phyloP scores from a whole-genome alignment of 1,284 basidiomycete genomes.

The Tylopilus sp. region DNA sequence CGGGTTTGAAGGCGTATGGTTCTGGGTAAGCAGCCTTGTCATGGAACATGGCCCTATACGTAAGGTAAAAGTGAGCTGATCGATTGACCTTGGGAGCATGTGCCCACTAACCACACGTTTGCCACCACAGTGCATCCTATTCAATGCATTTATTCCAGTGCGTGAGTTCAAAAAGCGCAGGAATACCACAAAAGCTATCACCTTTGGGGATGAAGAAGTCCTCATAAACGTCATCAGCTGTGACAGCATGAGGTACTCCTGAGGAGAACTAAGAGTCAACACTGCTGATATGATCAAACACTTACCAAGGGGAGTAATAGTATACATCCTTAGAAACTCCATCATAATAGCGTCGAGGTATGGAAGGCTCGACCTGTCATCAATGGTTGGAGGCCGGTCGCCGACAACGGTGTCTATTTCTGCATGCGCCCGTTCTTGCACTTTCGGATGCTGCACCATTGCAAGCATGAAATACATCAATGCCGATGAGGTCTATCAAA shows the following conservation, averaged over 20 bases:
- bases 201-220: slow-evolving; percentile 54
- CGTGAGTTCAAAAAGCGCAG: too few species aligned
- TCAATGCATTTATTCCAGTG: too few species aligned
- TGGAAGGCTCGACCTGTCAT: slow-evolving; percentile 22
- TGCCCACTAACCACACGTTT: too few species aligned
- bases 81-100: too few species aligned
- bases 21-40: too few species aligned
- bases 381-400: slow-evolving; percentile 22
- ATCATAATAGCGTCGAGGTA: slow-evolving; percentile 29
- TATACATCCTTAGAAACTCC: slow-evolving; percentile 32
- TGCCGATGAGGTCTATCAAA: slow-evolving; percentile 41
- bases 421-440: slow-evolving; percentile 22
- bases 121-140: too few species aligned
- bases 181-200: too few species aligned
- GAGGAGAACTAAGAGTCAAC: slow-evolving; percentile 17
- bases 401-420: slow-evolving; percentile 32
- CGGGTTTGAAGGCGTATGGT: too few species aligned
- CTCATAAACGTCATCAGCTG: slow-evolving; percentile 46
- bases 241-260: slow-evolving; percentile 46
- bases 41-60: too few species aligned
- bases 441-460: slow-evolving; percentile 24
- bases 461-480: slow-evolving; percentile 39
- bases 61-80: too few species aligned
- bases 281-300: background rate
- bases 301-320: slow-evolving; percentile 23